These are phyloP conservation scores for Backusella luteola DNA, from an alignment of 192 early-diverging fungal species.

Conservation along the genomic window DNA sequence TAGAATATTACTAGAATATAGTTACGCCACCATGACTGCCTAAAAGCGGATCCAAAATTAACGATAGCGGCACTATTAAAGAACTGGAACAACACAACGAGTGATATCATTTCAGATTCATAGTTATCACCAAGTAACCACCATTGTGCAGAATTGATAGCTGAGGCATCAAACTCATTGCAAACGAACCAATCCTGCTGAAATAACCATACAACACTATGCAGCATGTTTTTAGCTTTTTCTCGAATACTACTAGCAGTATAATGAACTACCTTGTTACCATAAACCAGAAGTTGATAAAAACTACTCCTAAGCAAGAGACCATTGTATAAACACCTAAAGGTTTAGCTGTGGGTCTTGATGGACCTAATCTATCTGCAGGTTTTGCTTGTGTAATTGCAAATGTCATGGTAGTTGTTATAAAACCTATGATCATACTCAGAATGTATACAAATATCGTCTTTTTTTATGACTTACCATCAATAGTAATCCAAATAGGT, in stretches of 20 bases:
- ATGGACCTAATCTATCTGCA: constrained; percentile 49
- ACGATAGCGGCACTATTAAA: constrained; percentile 64
- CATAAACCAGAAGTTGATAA: constrained; percentile 69
- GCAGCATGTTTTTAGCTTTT: background rate
- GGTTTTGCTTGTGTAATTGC: constrained; percentile 68
- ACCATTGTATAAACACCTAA: constrained; percentile 69
- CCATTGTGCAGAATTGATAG: constrained; percentile 66
- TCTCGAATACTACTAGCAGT: background rate
- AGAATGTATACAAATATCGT: background rate
- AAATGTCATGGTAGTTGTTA: constrained; percentile 59
- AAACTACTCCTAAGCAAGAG: constrained; percentile 66
- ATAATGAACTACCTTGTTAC: constrained; percentile 29
- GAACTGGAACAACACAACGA: constrained; percentile 70
- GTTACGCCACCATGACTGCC: constrained; percentile 64
- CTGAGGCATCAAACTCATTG: constrained; percentile 71
- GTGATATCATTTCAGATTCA: constrained; percentile 63
- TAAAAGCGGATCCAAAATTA: constrained; percentile 68
- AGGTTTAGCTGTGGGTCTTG: constrained; percentile 70
- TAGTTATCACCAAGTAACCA: constrained; percentile 82
- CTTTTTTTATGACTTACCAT: constrained; percentile 25
- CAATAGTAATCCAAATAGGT: constrained; percentile 73
- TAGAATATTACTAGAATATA: constrained; percentile 56
- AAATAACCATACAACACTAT: constrained; percentile 58
- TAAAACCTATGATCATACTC: constrained; percentile 25
- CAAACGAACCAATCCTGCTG: constrained; percentile 73